Evolutionary conservation across 495 filamentous ascomycete genomes (phyloP).

Genomic region (Amphirosellinia nigrospora): DNA sequence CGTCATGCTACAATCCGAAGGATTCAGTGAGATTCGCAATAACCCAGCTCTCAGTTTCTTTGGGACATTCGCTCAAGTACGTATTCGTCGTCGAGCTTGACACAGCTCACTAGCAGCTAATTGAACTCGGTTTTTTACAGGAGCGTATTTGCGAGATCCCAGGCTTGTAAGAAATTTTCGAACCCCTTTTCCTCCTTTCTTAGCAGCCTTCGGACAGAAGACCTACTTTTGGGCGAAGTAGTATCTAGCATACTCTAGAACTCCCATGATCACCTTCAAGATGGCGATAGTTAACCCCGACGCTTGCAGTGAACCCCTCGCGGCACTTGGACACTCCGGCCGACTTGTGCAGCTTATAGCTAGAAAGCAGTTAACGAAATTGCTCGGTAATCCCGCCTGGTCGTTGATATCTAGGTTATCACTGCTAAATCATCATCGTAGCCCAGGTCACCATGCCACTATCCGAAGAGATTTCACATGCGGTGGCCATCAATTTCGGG

Average conservation of each 20-base stretch:
- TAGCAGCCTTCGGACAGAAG: slow-evolving; percentile 35
- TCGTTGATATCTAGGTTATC: background rate
- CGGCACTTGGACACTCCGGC: background rate
- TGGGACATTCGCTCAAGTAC: slow-evolving; percentile 46
- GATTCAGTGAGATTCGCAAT: slow-evolving; percentile 57
- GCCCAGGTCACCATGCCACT: slow-evolving; percentile 43
- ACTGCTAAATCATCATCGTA: slow-evolving; percentile 23
- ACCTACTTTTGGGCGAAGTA: too few relatives aligned
- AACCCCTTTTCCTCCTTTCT: too few relatives aligned
- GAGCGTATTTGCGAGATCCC: slow-evolving; percentile 38
- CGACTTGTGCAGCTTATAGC: slow-evolving; percentile 47
- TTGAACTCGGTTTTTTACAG: slow-evolving; percentile 1
- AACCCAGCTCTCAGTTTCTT: slow-evolving; percentile 45
- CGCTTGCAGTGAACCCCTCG: too few relatives aligned
- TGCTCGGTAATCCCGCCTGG: slow-evolving; percentile 41
- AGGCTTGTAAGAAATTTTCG: too few relatives aligned
- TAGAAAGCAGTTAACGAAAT: slow-evolving; percentile 55
- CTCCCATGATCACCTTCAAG: too few relatives aligned
- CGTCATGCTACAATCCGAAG: slow-evolving; percentile 52
- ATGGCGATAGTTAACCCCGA: too few relatives aligned
- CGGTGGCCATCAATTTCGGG: slow-evolving; percentile 42
- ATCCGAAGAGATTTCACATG: slow-evolving; percentile 48
- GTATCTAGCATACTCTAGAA: too few relatives aligned
- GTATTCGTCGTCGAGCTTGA: background rate
- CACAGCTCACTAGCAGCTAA: background rate